A percentile compares a stretch with the other conserved stretches of the same genome.
phyloP scores from a whole-genome alignment of 176 grass and related monocot species.

The Dactylis glomerata region DNA sequence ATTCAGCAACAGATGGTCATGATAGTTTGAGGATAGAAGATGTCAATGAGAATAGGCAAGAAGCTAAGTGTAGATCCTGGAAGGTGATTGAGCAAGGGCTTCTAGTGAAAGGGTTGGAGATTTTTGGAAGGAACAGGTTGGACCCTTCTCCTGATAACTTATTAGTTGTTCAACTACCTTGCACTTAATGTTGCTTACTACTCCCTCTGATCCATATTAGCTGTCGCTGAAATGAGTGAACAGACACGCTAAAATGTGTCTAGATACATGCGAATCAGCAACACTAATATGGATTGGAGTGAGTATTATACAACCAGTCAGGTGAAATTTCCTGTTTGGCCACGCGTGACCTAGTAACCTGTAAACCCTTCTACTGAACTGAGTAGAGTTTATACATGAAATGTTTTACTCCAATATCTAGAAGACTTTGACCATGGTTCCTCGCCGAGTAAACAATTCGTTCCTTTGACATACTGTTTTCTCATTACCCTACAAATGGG shows the following conservation, averaged over 20 bases:
- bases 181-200: neutral
- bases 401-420: neutral
- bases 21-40: slow-evolving; percentile 72
- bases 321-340: neutral
- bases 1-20: slow-evolving; percentile 48
- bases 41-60: slow-evolving; percentile 68
- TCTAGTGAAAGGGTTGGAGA: slow-evolving; percentile 86
- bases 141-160: neutral
- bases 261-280: too few relatives aligned
- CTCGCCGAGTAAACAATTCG: neutral
- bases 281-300: neutral
- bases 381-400: neutral
- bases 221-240: too few relatives aligned
- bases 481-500: neutral
- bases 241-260: too few relatives aligned
- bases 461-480: neutral
- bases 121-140: slow-evolving; percentile 91
- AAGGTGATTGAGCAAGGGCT: slow-evolving; percentile 88
- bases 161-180: neutral
- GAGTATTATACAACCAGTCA: neutral
- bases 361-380: neutral
- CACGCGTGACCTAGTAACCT: neutral
- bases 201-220: neutral
- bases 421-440: slow-evolving; percentile 5
- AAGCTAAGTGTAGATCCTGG: slow-evolving; percentile 53